Percentiles rank a stretch among this genome's conserved stretches.
Conservation (phyloP, 176 grass and related monocot genomes). For the Echinochloa phyllopogon region DNA sequence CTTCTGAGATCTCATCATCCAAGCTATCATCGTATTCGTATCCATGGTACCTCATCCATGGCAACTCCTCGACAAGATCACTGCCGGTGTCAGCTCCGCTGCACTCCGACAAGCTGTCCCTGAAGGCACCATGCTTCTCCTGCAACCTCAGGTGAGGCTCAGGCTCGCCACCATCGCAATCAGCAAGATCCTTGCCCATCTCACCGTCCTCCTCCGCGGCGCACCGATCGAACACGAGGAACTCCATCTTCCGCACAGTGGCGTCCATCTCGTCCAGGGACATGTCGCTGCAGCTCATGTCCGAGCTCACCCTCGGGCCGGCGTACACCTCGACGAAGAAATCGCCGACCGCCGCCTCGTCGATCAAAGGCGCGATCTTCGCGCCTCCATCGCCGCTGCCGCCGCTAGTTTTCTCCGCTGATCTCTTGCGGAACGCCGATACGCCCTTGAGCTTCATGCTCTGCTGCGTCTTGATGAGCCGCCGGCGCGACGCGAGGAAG, state of each 20-base stretch:
- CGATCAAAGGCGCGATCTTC: constrained; percentile 61
- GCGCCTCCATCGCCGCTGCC: not conserved
- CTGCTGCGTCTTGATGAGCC: constrained; percentile 88
- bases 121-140: constrained; percentile 52
- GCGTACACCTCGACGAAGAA: constrained; percentile 88
- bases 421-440: constrained; percentile 60
- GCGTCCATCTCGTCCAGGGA: constrained; percentile 81
- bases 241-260: constrained; percentile 67
- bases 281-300: constrained; percentile 75
- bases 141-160: constrained; percentile 26
- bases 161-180: not conserved
- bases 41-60: constrained; percentile 48
- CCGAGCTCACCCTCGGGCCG: constrained; percentile 59
- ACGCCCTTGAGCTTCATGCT: constrained; percentile 86
- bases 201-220: not conserved
- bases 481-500: constrained; percentile 74
- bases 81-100: constrained; percentile 37
- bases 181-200: constrained; percentile 29
- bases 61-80: constrained; percentile 48
- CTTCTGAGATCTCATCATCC: constrained; percentile 43
- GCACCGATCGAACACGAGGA: constrained; percentile 67
- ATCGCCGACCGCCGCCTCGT: constrained; percentile 71
- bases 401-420: constrained; percentile 24
- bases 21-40: constrained; percentile 56
- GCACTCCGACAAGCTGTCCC: constrained; percentile 54